Conservation (phyloP, 2,329 filamentous ascomycete species). For the Dissoconium aciculare region DNA sequence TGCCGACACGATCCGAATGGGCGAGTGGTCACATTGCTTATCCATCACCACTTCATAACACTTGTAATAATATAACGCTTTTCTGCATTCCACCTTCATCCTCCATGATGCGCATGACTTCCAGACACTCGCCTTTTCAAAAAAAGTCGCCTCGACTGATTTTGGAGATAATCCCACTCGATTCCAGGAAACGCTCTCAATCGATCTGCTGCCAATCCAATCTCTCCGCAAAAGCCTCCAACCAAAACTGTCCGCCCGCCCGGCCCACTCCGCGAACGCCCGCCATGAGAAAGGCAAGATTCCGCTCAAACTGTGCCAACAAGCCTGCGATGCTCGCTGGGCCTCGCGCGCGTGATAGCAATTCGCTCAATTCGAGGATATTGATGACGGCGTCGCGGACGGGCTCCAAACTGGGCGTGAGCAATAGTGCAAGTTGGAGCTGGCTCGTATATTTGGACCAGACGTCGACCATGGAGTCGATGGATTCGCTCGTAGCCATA, state of each 20-base stretch:
- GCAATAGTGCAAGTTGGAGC: constrained; percentile 52
- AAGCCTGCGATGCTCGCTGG: constrained; percentile 43
- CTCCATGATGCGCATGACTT: too few relatives aligned
- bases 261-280: constrained; percentile 62
- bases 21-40: too few relatives aligned
- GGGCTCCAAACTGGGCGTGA: constrained; percentile 51
- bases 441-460: constrained; percentile 50
- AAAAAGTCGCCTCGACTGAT: too few relatives aligned
- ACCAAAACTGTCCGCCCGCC: constrained; percentile 54
- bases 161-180: too few relatives aligned
- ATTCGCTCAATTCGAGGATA: constrained; percentile 58
- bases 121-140: too few relatives aligned
- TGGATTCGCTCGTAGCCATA: constrained; percentile 49
- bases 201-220: constrained; percentile 52
- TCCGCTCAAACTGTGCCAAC: constrained; percentile 46
- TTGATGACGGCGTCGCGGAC: constrained; percentile 61
- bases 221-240: constrained; percentile 72
- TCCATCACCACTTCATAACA: too few relatives aligned
- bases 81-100: too few relatives aligned
- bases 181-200: too few relatives aligned
- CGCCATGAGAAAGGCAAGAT: constrained; percentile 54
- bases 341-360: constrained; percentile 2
- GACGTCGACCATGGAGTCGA: constrained; percentile 64
- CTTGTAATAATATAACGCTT: too few relatives aligned
- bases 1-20: too few relatives aligned